phyloP scores from a whole-genome alignment of 2,329 filamentous ascomycete species.

The Drechslerella dactyloides region DNA sequence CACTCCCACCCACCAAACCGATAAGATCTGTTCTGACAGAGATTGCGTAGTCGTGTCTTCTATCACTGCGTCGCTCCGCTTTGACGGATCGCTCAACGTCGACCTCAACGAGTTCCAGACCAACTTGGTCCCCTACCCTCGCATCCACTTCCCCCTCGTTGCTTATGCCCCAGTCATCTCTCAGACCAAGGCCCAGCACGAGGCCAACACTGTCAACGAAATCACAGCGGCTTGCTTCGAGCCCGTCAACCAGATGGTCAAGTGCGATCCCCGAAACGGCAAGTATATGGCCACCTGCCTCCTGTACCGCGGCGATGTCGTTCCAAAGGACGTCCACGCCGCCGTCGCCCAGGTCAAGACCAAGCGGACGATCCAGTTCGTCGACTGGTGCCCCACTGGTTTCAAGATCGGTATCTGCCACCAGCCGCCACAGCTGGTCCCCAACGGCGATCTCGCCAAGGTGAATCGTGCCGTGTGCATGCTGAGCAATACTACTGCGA shows the following conservation, averaged over 20 bases:
- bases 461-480: constrained; percentile 99
- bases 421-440: constrained; percentile 94
- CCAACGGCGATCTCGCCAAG: constrained; percentile 95
- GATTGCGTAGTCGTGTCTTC: constrained; percentile 80
- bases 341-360: constrained; percentile 97
- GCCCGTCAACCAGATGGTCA: constrained; percentile 99
- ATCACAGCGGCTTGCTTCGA: constrained; percentile 99
- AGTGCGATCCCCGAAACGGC: constrained; percentile 96
- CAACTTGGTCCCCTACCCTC: constrained; percentile 97
- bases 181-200: constrained; percentile 92
- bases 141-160: constrained; percentile 99
- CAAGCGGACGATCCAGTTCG: constrained; percentile 98
- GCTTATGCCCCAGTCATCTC: constrained; percentile 95
- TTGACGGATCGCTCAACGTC: constrained; percentile 98
- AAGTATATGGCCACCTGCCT: constrained; percentile 99
- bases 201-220: constrained; percentile 97
- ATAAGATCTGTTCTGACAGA: background rate
- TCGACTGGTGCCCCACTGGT: constrained; percentile 99
- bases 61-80: constrained; percentile 96
- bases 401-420: constrained; percentile 99
- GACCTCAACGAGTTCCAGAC: constrained; percentile 99
- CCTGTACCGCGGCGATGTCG: constrained; percentile 97
- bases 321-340: constrained; percentile 90
- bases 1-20: background rate
- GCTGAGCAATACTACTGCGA: constrained; percentile 98